Evolutionary conservation across 1,139 yeast species (phyloP), one percentile per base, ranked within the genome.

Genomic region (Geotrichum phurueaensis): DNA sequence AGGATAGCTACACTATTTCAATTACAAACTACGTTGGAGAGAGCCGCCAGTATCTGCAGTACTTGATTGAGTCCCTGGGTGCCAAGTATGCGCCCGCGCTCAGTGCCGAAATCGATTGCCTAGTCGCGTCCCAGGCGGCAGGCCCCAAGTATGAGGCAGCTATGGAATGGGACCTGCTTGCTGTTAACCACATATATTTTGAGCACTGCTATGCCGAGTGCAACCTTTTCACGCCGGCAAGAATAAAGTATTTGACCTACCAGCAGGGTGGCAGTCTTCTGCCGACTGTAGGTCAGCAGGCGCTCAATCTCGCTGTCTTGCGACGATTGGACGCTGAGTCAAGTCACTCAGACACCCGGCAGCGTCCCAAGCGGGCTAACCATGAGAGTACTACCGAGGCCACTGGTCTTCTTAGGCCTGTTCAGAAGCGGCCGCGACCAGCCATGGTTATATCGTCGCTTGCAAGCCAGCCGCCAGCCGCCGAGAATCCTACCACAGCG

Each of bases 21-120:
- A 81, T 90, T 6, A 86, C 97, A 0, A 89, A 90, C 68, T 91
- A 89, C 70, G 82, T 87, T 31, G 97, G 97, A 0, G 95, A 87
- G 67, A 87, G 96, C 0, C 77, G 99, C 52, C 75, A 77, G 20
- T 92, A 89, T 68, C 74, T 94, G 47, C 83, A 85, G 56, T 78
- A 79, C 57, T 75, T 94, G 22, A 82, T 88, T 7, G 78, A 79
- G 18, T 78, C 86, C 0, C 71, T 89, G 68, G 98, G 98, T 0
- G 98, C 94, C 0, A 76, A 74, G 0, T 89, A 86, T 70, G 51
- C 51, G 39, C 20, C 18, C 5, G 45, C 50, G 12, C 48, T 59
- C 4, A 22, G 51, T 13, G 47, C 25, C 1, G 86, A 2, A 76
- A 88, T 88, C 65, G 48, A 58, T 12, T 58, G 47, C 23, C 76